These are phyloP conservation scores for Dothiorella sarmentorum DNA, from an alignment of 2,329 filamentous ascomycete genomes.

Conservation along the genomic window DNA sequence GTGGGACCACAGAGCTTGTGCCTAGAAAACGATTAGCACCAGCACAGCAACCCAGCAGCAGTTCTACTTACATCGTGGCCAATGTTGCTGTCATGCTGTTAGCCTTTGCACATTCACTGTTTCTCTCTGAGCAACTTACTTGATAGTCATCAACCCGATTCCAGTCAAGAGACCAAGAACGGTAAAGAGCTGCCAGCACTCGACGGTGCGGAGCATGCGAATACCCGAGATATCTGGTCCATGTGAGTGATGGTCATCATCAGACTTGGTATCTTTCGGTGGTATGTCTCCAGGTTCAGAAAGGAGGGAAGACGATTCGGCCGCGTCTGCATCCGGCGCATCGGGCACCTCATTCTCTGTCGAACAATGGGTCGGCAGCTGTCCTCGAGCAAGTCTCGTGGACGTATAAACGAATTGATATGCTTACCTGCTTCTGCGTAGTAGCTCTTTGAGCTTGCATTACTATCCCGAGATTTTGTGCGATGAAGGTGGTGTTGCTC, in stretches of 20 bases:
- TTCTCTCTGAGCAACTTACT: constrained; percentile 57
- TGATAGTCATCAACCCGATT: constrained; percentile 97
- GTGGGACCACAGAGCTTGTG: constrained; percentile 80
- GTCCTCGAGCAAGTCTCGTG: constrained; percentile 2
- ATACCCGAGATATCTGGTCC: constrained; percentile 88
- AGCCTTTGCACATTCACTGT: background rate
- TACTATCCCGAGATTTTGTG: constrained; percentile 47
- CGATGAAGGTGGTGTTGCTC: constrained; percentile 37
- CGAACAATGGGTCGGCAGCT: constrained; percentile 9
- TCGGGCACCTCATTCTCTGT: constrained; percentile 16
- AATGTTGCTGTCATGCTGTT: constrained; percentile 68
- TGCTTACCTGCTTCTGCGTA: constrained; percentile 64
- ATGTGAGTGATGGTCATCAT: constrained; percentile 69
- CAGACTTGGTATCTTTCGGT: constrained; percentile 45
- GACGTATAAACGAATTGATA: constrained; percentile 6
- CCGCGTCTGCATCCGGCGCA: constrained; percentile 41
- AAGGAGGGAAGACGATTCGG: constrained; percentile 80
- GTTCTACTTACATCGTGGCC: constrained; percentile 50
- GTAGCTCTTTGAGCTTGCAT: constrained; percentile 36
- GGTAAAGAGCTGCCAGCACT: constrained; percentile 89
- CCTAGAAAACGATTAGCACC: constrained; percentile 29
- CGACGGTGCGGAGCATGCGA: constrained; percentile 64
- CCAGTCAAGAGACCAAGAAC: constrained; percentile 90
- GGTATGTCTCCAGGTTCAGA: constrained; percentile 59
- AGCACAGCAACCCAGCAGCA: background rate